A percentile compares a stretch with the other conserved stretches of the same genome.
Evolutionary conservation across 306 rosid genomes (phyloP).

Genomic region (Acacia crassicarpa): DNA sequence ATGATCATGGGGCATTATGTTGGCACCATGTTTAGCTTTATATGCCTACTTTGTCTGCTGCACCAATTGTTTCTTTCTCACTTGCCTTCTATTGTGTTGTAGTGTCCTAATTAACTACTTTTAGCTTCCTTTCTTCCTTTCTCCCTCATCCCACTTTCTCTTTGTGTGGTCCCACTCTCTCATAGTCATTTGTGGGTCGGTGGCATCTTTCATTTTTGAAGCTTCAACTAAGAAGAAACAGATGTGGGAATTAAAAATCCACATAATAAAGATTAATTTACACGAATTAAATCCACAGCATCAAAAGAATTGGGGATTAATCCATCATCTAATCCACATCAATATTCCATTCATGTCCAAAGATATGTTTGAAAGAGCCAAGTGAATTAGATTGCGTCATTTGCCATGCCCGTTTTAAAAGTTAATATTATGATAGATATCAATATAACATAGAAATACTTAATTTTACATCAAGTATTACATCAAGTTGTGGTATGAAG

Average conservation of each 20-base stretch:
- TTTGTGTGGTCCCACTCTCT: conserved; percentile 34
- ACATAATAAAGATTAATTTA: neutral
- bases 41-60: conserved; percentile 43
- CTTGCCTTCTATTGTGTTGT: neutral
- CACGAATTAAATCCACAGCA: conserved; percentile 5
- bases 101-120: conserved; percentile 5
- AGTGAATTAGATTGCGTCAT: neutral
- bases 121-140: neutral
- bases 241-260: neutral
- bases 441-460: neutral
- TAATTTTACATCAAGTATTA: no score
- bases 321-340: conserved; percentile 35
- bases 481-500: no score
- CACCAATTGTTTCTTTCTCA: conserved; percentile 30
- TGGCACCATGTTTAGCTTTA: conserved; percentile 44
- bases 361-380: conserved; percentile 29
- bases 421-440: neutral
- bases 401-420: neutral
- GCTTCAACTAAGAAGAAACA: conserved; percentile 17
- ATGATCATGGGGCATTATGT: conserved; percentile 54
- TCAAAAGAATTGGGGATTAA: conserved; percentile 23
- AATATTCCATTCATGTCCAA: conserved; percentile 36
- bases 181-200: conserved; percentile 24
- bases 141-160: neutral
- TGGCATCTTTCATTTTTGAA: conserved; percentile 32